Percentiles rank a stretch among this genome's conserved stretches.
These are phyloP conservation scores for Daldinia caldariorum DNA, from an alignment of 495 filamentous ascomycete genomes.

Conservation along the genomic window DNA sequence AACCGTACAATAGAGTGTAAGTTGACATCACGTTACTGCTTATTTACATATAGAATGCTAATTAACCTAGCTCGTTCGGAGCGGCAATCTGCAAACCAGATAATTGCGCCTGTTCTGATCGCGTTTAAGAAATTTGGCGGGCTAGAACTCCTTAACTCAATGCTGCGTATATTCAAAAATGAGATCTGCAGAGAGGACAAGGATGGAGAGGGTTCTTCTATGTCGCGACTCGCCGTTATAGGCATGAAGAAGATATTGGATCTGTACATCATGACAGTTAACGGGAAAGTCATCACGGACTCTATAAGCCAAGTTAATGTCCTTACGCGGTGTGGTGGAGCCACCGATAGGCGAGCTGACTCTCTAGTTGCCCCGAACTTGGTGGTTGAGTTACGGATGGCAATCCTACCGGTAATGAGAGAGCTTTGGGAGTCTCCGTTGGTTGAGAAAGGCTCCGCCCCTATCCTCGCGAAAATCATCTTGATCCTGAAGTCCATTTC, in stretches of 20 bases:
- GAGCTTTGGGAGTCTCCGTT: conserved; percentile 84
- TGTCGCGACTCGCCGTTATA: conserved; percentile 52
- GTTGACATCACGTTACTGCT: conserved; percentile 38
- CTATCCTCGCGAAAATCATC: conserved; percentile 80
- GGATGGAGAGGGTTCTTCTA: conserved; percentile 48
- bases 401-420: conserved; percentile 79
- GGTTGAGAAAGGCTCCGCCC: conserved; percentile 78
- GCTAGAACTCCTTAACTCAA: conserved; percentile 73
- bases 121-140: conserved; percentile 86
- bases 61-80: conserved; percentile 39
- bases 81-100: conserved; percentile 54
- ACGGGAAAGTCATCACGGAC: conserved; percentile 80
- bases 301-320: conserved; percentile 73
- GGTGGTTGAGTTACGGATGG: conserved; percentile 84
- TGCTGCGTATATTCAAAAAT: conserved; percentile 76
- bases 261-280: conserved; percentile 78
- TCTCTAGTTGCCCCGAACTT: conserved; percentile 80
- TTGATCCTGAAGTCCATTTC: conserved; percentile 84
- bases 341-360: conserved; percentile 65
- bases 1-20: conserved; percentile 68
- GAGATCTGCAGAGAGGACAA: conserved; percentile 62
- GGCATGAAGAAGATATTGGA: conserved; percentile 86
- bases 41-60: conserved; percentile 24
- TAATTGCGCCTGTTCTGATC: conserved; percentile 81
- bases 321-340: conserved; percentile 58